phyloP scores from a whole-genome alignment of 2,329 filamentous ascomycete genomes.

The Pseudocercospora pini-densiflorae region DNA sequence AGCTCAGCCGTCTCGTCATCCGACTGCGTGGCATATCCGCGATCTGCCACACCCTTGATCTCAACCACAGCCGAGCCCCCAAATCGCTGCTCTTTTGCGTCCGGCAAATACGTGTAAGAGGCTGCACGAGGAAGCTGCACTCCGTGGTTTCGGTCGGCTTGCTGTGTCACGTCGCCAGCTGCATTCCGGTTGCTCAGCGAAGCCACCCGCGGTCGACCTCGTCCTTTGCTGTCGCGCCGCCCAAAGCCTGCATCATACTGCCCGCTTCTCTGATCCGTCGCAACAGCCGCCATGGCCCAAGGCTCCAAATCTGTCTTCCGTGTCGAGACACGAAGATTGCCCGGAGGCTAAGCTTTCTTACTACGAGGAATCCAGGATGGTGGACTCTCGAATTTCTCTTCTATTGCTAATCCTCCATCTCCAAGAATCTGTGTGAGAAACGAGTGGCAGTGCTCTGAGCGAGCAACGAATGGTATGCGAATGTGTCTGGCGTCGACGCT shows the following conservation, averaged over 20 bases:
- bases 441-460: conserved; percentile 8
- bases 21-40: conserved; percentile 19
- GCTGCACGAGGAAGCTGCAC: conserved; percentile 57
- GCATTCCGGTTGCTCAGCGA: conserved; percentile 19
- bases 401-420: conserved; percentile 1
- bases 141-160: conserved; percentile 12
- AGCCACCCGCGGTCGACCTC: conserved; percentile 14
- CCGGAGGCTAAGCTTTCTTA: conserved; percentile 4
- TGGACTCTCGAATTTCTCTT: neutral
- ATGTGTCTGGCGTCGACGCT: neutral
- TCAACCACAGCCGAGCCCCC: conserved; percentile 37
- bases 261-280: conserved; percentile 28
- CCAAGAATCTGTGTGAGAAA: neutral
- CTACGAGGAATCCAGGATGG: conserved; percentile 3
- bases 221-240: conserved; percentile 17
- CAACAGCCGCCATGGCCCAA: conserved; percentile 27
- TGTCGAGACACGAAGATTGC: conserved; percentile 11
- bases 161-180: conserved; percentile 21
- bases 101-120: conserved; percentile 61
- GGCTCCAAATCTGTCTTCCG: neutral
- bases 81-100: conserved; percentile 39
- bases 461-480: conserved; percentile 3
- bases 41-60: conserved; percentile 46
- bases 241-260: conserved; percentile 21
- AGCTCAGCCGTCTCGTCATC: conserved; percentile 38